Base-by-base conservation (phyloP, 495 filamentous ascomycete species). In the Chaetomidium leptoderma region DNA sequence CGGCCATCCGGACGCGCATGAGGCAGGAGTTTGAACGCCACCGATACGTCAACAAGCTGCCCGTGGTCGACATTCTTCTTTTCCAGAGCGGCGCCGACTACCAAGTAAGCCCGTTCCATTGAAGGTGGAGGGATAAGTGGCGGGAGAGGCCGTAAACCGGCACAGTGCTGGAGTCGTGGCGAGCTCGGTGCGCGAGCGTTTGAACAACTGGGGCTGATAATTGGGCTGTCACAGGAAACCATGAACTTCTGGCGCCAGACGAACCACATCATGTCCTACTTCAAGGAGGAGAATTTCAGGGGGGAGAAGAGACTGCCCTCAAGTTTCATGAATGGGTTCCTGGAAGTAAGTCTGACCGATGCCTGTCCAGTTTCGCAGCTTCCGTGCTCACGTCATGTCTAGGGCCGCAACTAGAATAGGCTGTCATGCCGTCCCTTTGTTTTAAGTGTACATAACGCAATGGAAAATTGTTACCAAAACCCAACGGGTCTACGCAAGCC, bases 231-330 rank as follows among this genome's bases (percentile, higher is more conserved):
- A 52, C 60, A 96, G 91, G 93, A 98, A 83, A 97, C 91, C 35
- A 82, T 97, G 78, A 98, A 97, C 75, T 98, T 87, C 83, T 98
- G 95, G 93, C 96, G 96, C 76, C 95, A 97, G 76, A 81, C 92
- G 51, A 87, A 89, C 46, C 93, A 98, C 70, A 83, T 98, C 63
- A 89, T 98, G 81, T 95, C 96, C 68, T 98, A 95, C 76, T 98
- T 97, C 81, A 83, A 90, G 65, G 78, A 84, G 70, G 90, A 96
- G 72, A 91, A 96, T 71, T 78, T 78, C 64, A 70, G 72, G 46
- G 75, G 75, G 14, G 89, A 95, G 61, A 86, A 87, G 57, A 82
- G 81, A 63, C 74, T 96, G 72, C 93, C 93, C 29, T 77, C 81
- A 56, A 90, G 83, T 73, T 97, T 98, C 75, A 91, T 98, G 74